These are phyloP conservation scores for Crithidia brevicula DNA, from an alignment of 208 protist genomes.

Conservation along the genomic window DNA sequence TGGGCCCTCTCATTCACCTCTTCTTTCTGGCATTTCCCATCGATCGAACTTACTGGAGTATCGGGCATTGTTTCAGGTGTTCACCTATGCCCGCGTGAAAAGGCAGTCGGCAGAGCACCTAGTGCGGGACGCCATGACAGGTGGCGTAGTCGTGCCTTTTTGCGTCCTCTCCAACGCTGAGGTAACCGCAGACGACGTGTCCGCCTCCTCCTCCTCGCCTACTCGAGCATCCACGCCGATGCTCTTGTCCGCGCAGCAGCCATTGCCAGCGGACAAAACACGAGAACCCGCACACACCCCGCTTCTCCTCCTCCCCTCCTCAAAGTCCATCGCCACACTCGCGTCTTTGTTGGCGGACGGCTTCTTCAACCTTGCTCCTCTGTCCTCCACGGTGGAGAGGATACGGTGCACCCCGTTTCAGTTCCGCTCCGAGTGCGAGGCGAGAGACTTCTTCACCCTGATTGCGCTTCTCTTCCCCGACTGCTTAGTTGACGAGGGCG, in stretches of 20 bases:
- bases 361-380: conserved; percentile 57
- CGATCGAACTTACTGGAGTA: conserved; percentile 54
- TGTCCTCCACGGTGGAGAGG: conserved; percentile 48
- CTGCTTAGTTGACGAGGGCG: conserved; percentile 48
- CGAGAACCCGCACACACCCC: background rate
- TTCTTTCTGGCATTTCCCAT: conserved; percentile 1
- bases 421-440: conserved; percentile 41
- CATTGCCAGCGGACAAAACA: background rate
- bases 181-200: background rate
- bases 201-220: background rate
- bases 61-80: conserved; percentile 68
- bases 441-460: conserved; percentile 60
- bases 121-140: conserved; percentile 53
- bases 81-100: conserved; percentile 52
- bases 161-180: conserved; percentile 19
- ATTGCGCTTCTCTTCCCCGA: conserved; percentile 76
- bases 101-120: conserved; percentile 48
- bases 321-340: conserved; percentile 51
- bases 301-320: conserved; percentile 58
- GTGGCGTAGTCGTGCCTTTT: conserved; percentile 67
- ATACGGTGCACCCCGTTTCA: conserved; percentile 10
- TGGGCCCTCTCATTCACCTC: background rate
- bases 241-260: background rate
- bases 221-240: background rate
- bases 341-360: conserved; percentile 53